Base-by-base conservation (phyloP, 306 rosid genomes). In the Fragaria ananassa region DNA sequence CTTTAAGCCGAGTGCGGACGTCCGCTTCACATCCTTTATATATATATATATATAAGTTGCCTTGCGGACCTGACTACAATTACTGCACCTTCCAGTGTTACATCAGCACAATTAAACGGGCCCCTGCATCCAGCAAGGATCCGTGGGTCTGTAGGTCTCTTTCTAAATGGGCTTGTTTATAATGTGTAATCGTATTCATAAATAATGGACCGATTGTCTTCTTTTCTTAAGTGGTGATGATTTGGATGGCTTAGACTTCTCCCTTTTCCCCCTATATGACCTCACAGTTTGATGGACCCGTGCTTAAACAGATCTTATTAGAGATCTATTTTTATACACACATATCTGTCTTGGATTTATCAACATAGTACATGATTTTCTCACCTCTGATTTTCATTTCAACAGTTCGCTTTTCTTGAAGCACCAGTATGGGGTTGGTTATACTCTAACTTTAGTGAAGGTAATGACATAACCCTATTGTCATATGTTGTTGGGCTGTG, bases 361-460 rank as follows among this genome's bases (percentile, higher is more conserved):
- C 14, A 62, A 15, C 64, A 25, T 18, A 17, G 18, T 41, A 29
- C 15, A 37, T 18, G 14, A 58, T 10, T 46, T 50, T 31, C 56
- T 71, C 45, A 42, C 45, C 18, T 81, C 44, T 25, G 45, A 15
- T 65, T 27, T 64, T 37, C 60, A 79, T 87, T 81, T 81, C 58
- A 39, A 69, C 93, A 94, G 98, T 82, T 92, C 98, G 60, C 91
- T 94, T 81, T 94, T 87, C 89, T 84, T 94, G 93, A 94, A 94
- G 93, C 98, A 89, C 84, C 93, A 90, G 51, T 94, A 90, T 50
- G 98, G 98, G 72, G 98, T 94, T 72, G 98, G 98, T 69, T 94
- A 94, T 86, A 94, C 96, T 75, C 86, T 94, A 47, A 94, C 98
- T 65, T 85, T 94, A 71, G 98, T 89, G 75, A 94, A 94, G 97